These are phyloP conservation scores for Nannochloris sp. DNA, from an alignment of 139 green algal species.

Conservation along the genomic window DNA sequence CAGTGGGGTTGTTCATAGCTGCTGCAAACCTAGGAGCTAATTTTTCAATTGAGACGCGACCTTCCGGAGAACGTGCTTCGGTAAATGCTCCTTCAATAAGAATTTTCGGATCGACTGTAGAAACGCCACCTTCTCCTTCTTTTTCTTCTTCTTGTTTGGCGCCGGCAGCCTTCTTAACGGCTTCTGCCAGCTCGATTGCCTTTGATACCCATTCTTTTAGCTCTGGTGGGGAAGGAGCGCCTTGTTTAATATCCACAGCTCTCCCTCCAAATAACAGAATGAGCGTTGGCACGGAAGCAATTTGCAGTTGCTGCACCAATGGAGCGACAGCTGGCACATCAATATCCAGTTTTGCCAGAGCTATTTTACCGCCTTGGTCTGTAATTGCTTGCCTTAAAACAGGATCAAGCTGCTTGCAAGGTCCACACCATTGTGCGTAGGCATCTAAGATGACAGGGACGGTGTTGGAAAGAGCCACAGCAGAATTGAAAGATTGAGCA, in stretches of 20 bases:
- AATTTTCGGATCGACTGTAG: neutral
- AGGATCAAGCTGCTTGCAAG: conserved; percentile 10
- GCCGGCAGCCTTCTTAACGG: neutral
- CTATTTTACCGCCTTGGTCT: neutral
- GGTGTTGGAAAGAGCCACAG: neutral
- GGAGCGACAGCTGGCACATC: neutral
- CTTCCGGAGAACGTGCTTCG: neutral
- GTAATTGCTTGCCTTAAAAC: neutral
- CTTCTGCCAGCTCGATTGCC: neutral
- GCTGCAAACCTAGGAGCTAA: conserved; percentile 2
- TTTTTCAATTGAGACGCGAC: neutral
- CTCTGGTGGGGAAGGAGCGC: neutral
- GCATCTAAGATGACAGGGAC: conserved; percentile 1
- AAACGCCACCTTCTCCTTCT: neutral
- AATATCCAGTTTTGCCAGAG: conserved; percentile 15
- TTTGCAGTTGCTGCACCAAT: conserved; percentile 6
- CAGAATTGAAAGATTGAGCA: neutral
- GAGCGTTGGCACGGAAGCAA: conserved; percentile 5
- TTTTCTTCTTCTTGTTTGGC: neutral
- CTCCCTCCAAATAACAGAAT: conserved; percentile 12
- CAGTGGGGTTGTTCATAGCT: neutral
- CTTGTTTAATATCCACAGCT: neutral
- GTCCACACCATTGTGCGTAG: conserved; percentile 8
- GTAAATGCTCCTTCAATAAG: neutral
- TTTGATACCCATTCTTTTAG: conserved; percentile 2